Evolutionary conservation across 257 asterid species (phyloP).

Genomic region (Scutellaria barbata): DNA sequence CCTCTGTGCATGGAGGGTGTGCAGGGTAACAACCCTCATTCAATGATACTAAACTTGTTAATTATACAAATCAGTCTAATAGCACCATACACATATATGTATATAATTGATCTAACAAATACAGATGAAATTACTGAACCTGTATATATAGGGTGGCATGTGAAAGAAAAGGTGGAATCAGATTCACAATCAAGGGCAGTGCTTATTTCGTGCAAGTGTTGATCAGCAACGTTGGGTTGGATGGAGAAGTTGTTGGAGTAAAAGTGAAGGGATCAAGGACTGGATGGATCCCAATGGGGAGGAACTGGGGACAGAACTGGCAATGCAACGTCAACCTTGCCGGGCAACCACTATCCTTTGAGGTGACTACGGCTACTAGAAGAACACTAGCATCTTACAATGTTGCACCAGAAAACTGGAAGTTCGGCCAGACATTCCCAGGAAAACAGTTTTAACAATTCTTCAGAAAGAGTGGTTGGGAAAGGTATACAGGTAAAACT

Average conservation of each 20-base stretch:
- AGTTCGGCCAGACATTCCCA: constrained; percentile 62
- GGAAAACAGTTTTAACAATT: constrained; percentile 60
- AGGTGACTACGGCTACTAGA: constrained; percentile 55
- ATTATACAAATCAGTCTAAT: not conserved
- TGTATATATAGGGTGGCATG: constrained; percentile 55
- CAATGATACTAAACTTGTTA: not conserved
- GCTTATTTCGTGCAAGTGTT: constrained; percentile 53
- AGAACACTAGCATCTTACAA: constrained; percentile 53
- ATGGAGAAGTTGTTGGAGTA: constrained; percentile 57
- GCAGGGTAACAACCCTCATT: too few relatives aligned
- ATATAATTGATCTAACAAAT: not conserved
- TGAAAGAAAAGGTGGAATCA: constrained; percentile 67
- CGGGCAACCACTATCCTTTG: constrained; percentile 71
- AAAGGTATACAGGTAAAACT: constrained; percentile 12
- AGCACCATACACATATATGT: not conserved
- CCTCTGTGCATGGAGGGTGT: too few relatives aligned
- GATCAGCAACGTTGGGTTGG: constrained; percentile 65
- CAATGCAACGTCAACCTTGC: constrained; percentile 58
- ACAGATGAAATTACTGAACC: not conserved
- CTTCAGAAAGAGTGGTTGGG: not conserved
- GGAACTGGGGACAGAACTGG: constrained; percentile 81
- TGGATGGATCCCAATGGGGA: constrained; percentile 55
- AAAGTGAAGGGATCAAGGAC: constrained; percentile 48
- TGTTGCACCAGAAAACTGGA: constrained; percentile 63
- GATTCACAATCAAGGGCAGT: constrained; percentile 57